phyloP scores from a whole-genome alignment of 2,329 filamentous ascomycete species.

The Penicillium sp. region DNA sequence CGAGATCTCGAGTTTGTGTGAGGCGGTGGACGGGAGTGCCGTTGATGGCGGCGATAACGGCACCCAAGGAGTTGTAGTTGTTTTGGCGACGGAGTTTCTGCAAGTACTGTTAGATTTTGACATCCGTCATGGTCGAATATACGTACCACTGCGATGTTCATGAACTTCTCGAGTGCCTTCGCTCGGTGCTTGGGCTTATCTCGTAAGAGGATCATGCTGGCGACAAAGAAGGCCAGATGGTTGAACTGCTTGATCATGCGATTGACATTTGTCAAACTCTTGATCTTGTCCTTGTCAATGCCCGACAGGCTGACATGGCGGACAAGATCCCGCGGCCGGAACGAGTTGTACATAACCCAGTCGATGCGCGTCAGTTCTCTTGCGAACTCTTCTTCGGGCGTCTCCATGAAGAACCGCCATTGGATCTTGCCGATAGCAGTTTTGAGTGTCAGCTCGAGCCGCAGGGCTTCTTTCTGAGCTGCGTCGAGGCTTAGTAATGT shows the following conservation, averaged over 20 bases:
- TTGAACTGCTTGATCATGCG: constrained; percentile 95
- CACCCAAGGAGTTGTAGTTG: constrained; percentile 96
- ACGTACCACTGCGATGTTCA: constrained; percentile 71
- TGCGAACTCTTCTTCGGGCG: constrained; percentile 80
- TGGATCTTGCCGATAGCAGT: constrained; percentile 78
- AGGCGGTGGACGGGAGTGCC: constrained; percentile 84
- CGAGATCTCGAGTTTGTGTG: constrained; percentile 73
- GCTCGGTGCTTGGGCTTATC: constrained; percentile 96
- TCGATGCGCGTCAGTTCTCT: constrained; percentile 93
- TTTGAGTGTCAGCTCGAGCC: constrained; percentile 69
- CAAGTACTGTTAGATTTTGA: constrained; percentile 2
- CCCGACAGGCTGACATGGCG: constrained; percentile 79
- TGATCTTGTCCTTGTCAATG: constrained; percentile 57
- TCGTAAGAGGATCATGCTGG: constrained; percentile 80
- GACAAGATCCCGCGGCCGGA: constrained; percentile 88
- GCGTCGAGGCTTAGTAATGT: constrained; percentile 58
- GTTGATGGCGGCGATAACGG: constrained; percentile 89
- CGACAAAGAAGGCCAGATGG: constrained; percentile 78
- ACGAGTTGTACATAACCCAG: constrained; percentile 97
- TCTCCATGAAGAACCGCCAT: constrained; percentile 88
- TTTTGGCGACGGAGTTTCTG: constrained; percentile 84
- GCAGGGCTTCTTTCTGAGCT: constrained; percentile 76
- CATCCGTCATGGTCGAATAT: neutral
- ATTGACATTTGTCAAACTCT: constrained; percentile 80
- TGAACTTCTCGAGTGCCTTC: constrained; percentile 90